These are phyloP conservation scores for Candida coleopterorum DNA, from an alignment of 805 yeast genomes.

Conservation along the genomic window DNA sequence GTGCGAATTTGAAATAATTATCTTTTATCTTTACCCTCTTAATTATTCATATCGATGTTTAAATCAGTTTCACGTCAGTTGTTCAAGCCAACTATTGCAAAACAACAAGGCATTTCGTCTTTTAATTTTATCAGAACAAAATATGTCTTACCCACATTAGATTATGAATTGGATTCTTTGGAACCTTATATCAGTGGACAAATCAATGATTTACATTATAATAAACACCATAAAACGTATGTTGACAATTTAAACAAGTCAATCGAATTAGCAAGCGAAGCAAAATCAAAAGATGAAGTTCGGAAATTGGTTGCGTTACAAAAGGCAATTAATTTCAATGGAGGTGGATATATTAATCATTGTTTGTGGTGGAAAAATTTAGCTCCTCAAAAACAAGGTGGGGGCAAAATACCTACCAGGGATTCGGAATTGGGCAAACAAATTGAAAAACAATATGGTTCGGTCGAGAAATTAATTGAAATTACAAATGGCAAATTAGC, in stretches of 20 bases:
- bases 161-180: constrained; percentile 43
- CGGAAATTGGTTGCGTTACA: constrained; percentile 39
- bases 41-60: too few relatives aligned
- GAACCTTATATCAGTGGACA: constrained; percentile 45
- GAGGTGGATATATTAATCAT: constrained; percentile 50
- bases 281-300: constrained; percentile 35
- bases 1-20: too few relatives aligned
- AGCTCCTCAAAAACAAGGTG: constrained; percentile 41
- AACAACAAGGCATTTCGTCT: neutral
- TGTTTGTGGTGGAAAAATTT: constrained; percentile 47
- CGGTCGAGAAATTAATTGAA: constrained; percentile 38
- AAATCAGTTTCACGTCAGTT: constrained; percentile 9
- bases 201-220: constrained; percentile 45
- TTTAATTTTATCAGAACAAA: constrained; percentile 20
- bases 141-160: constrained; percentile 38
- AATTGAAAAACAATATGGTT: constrained; percentile 40
- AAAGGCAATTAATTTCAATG: constrained; percentile 45
- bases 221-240: constrained; percentile 49
- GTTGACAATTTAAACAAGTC: constrained; percentile 45
- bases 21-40: too few relatives aligned
- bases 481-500: constrained; percentile 41
- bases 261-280: constrained; percentile 33
- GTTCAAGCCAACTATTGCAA: constrained; percentile 4
- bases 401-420: constrained; percentile 55
- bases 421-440: constrained; percentile 37